Evolutionary conservation across 257 asterid genomes (phyloP), one percentile per base, ranked within the genome.

Genomic region (Fraxinus anomala): DNA sequence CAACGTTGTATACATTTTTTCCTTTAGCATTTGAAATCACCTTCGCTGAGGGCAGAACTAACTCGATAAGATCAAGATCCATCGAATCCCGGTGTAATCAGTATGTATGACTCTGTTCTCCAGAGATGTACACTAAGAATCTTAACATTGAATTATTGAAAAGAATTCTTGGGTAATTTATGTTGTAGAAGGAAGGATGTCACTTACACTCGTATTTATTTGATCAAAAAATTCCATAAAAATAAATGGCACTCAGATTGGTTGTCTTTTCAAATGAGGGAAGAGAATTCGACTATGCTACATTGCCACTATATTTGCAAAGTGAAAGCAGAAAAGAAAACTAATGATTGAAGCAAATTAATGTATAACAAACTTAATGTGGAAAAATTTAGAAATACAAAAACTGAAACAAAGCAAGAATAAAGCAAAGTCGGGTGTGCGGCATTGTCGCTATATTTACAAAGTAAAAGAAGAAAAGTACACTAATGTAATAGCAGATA

Each of bases 201-300:
- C 65, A 5, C 51, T 44, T n/a, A 23, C 49, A 47, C 6, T 3
- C n/a, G 56, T 47, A 14, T 14, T 14, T 12, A 47, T 47, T 14
- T n/a, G 73, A 4, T 19, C 6, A 47, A 47, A 47, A 44, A 63
- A 40, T 75, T 36, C 5, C 40, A 21, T 13, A 42, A 10, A 5
- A 23, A 39, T 47, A 47, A 40, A 40, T 40, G 49, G 49, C 49
- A 40, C 1, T 47, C 6, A 14, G 4, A 14, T 47, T 14, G n/a
- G n/a, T 47, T 2, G 56, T 47, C 14, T 47, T 47, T 19, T 33
- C 31, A 12, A 59, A 16, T 47, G 56, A 47, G 56, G 44, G 49
- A 72, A 51, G 61, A 31, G 37, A 40, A 75, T 70, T 73, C 34
- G 54, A 74, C 40, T 73, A 40, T 56, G 31, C 66, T 24, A 78